A percentile compares a stretch with the other conserved stretches of the same genome.
phyloP scores from a whole-genome alignment of 805 yeast species.

The Schizosaccharomyces osmophilus region DNA sequence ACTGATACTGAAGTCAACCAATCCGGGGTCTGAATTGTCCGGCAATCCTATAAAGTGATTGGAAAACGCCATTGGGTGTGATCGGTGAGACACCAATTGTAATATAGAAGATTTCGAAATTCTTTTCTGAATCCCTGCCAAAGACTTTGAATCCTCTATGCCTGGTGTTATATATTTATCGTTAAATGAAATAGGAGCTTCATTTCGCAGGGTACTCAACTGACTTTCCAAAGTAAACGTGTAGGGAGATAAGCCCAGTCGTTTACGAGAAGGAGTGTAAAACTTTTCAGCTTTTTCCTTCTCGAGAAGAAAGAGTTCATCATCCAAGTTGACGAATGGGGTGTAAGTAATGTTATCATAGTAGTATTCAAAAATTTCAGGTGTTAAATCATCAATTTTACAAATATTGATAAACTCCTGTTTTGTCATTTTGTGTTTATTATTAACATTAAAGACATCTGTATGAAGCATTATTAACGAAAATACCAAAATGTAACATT shows the following conservation, averaged over 20 bases:
- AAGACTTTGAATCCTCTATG: neutral
- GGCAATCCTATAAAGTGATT: slow-evolving; percentile 7
- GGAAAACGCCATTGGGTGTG: slow-evolving; percentile 17
- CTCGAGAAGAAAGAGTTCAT: neutral
- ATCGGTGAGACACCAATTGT: slow-evolving; percentile 16
- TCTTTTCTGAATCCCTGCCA: slow-evolving; percentile 9
- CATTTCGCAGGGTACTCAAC: slow-evolving; percentile 2
- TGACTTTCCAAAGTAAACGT: neutral
- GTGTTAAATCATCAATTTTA: slow-evolving; percentile 15
- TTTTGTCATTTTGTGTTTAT: slow-evolving; percentile 42
- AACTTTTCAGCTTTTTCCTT: neutral
- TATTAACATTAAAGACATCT: slow-evolving; percentile 42
- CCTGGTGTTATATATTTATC: neutral
- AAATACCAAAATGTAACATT: slow-evolving; percentile 37
- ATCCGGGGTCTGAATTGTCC: slow-evolving; percentile 15
- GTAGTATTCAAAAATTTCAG: slow-evolving; percentile 22
- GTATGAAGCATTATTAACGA: slow-evolving; percentile 52
- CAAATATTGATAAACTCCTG: slow-evolving; percentile 32
- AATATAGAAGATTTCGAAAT: slow-evolving; percentile 14
- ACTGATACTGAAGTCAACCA: slow-evolving; percentile 17
- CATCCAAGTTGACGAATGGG: slow-evolving; percentile 23
- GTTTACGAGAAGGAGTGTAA: neutral
- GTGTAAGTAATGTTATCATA: slow-evolving; percentile 42
- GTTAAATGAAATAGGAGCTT: neutral
- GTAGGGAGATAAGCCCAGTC: neutral